A percentile compares a stretch with the other conserved stretches of the same genome.
phyloP scores from a whole-genome alignment of 2,329 filamentous ascomycete genomes.

The Diaporthe sp. region DNA sequence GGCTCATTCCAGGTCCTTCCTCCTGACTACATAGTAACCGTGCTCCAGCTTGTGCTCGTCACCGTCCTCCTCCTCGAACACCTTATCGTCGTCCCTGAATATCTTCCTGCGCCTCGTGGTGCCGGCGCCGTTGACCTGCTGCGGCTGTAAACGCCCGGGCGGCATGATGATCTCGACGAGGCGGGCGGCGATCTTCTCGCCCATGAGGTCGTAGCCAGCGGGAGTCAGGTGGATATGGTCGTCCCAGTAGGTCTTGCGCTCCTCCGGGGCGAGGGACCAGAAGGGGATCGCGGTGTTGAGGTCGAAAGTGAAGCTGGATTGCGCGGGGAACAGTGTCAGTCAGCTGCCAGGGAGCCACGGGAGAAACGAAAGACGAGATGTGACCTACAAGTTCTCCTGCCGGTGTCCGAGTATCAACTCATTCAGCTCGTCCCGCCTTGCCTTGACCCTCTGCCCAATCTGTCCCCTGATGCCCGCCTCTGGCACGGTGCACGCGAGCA shows the following conservation, averaged over 20 bases:
- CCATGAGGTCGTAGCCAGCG: conserved; percentile 72
- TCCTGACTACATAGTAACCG: conserved; percentile 65
- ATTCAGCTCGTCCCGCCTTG: conserved; percentile 59
- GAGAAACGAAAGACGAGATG: too few species aligned
- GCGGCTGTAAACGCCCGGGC: conserved; percentile 47
- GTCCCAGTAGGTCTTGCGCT: conserved; percentile 65
- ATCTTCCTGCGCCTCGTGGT: conserved; percentile 40
- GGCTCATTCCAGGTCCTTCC: conserved; percentile 59
- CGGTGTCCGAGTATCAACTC: conserved; percentile 56
- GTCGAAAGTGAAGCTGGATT: conserved; percentile 65
- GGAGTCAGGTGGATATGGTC: conserved; percentile 69
- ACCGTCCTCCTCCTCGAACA: conserved; percentile 62
- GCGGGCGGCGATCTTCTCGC: conserved; percentile 63
- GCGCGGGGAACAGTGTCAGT: background rate
- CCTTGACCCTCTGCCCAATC: conserved; percentile 40
- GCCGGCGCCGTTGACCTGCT: conserved; percentile 41
- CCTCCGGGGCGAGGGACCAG: conserved; percentile 55
- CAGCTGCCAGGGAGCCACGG: background rate
- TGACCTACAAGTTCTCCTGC: conserved; percentile 60
- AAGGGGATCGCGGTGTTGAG: conserved; percentile 66
- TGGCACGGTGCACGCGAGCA: conserved; percentile 69
- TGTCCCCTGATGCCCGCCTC: conserved; percentile 51
- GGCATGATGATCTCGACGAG: conserved; percentile 58
- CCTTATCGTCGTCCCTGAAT: conserved; percentile 51
- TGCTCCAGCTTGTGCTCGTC: conserved; percentile 57